Base-by-base conservation (phyloP, 352 stramenopile species). In the Phytopythium vexans region DNA sequence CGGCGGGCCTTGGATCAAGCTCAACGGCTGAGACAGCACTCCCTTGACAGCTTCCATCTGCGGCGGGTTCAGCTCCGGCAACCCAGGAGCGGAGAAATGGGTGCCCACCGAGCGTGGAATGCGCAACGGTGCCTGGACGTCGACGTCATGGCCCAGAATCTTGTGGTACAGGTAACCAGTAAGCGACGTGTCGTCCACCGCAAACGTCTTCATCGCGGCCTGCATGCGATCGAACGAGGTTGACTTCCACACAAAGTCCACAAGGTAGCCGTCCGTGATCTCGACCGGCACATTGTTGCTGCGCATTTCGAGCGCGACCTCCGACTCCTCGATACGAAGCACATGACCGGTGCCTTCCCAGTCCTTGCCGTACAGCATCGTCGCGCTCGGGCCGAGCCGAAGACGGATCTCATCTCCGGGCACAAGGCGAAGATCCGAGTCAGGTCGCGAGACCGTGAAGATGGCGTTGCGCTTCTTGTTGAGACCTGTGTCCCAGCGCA, bases 201-300 rank as follows among this genome's bases (percentile, higher is more conserved):
- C 97, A 77, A 99, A 99, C 0, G 89, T 98, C 72, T 99, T 99
- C 52, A 99, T 81, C 15, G 97, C 97, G 14, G 93, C 93, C 66
- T 99, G 97, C 97, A 99, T 99, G 11, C 98, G 83, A 66, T 99
- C 97, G 62, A 99, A 99, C 12, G 94, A 98, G 11, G 96, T 99
- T 12, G 81, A 89, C 62, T 99, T 99, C 98, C 98, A 99, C 60
- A 99, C 95, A 77, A 99, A 99, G 47, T 99, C 95, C 12, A 99
- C 91, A 43, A 97, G 63, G 62, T 98, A 99, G 47, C 94, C 97
- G 66, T 98, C 96, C 2, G 81, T 87, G 59, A 99, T 97, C 53
- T 98, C 90, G 14, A 98, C 64, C 0, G 84, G 83, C 7, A 84
- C 84, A 41, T 89, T 84, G 50, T 83, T 82, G 56, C 64, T 86